Base-by-base conservation (phyloP, 2,329 filamentous ascomycete genomes). In the Scytalidium lignicola region DNA sequence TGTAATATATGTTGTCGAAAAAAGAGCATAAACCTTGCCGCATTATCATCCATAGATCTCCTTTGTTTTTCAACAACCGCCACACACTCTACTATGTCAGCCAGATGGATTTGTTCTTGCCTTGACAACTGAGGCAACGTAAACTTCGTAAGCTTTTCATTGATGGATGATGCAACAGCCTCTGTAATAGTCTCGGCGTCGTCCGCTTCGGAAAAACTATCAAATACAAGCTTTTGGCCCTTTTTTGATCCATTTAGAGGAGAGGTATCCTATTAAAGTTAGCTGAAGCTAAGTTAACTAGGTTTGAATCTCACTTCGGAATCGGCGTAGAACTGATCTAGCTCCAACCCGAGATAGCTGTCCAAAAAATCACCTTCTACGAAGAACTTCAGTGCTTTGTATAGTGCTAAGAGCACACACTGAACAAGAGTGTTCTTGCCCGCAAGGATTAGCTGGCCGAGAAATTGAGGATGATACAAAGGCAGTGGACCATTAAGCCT, bases 21-120 rank as follows among this genome's bases (percentile, higher is more conserved):
- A 67, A 93, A 93, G 12, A 96, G 74, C 69, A 96, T 81, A 66
- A 91, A 96, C 41, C 90, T 83, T 8, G 88, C 86, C 3, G 88
- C 91, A 61, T 96, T 95, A 59, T 89, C 88, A 61, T 96, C 91
- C 70, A 96, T 86, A 2, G 90, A 95, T 5, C 89, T 82, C 17
- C 90, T 82, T 61, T 96, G 89, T 60, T 86, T 88, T 64, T 95
- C 90, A 1, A 95, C 88, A 37, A 88, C 80, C 3, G 88, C 86
- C 41, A 86, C 82, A 53, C 90, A 95, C 67, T 95, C 89, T 29
- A 93, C 78, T 43, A 91, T 91, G 60, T 93, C 86, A 15, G 86
- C 85, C 2, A 95, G 72, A 58, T 88, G 86, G 48, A 95, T 92
- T 61, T 96, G 90, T 62, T 95, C 89, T 50, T 88, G 86, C 23